Base-by-base conservation (phyloP, 73 alveolate genomes). In the Effrenium voratum region DNA sequence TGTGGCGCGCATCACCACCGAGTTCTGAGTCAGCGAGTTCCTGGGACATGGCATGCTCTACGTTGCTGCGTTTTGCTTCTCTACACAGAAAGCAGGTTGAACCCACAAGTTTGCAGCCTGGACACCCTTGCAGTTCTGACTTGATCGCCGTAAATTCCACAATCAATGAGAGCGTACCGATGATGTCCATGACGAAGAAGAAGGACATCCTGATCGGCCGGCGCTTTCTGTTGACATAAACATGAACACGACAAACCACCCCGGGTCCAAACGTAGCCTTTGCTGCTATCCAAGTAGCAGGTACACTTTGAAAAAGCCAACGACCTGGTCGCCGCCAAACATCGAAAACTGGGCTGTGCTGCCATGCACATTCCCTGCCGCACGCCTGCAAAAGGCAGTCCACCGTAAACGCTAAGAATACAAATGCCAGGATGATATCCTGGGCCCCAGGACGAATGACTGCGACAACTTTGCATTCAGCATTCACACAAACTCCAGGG, bases 1-100 rank as follows among this genome's bases (percentile, higher is more conserved):
- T 19, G 98, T 91, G 63, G 98, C 98, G n/a, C 98, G 87, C 95
- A 87, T 87, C 43, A 87, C 95, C 52, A 87, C 95, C 49, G 95
- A 87, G 85, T 87, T 87, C 72, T 87, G 83, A n/a, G 95, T 87
- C 57, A 87, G 32, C 66, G 40, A 49, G 45, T 87, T 87, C 95
- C 95, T 87, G 73, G 40, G 59, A 5, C 46, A 38, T n/a, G 40
- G 15, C 79, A 66, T 24, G 10, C 19, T n/a, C 44, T 24, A 66
- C n/a, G 41, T 66, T 26, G 43, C n/a, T 13, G 15, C 10, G 79
- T 13, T 24, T 66, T 66, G 79, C 43, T 26, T 66, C 79, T 2
- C 5, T n/a, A 19, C 40, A n/a, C 40, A 26, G 28, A 0, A 2
- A 57, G 72, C n/a, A 57, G 72, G 16, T n/a, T 57, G 28, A 30